phyloP scores from a whole-genome alignment of 305 asterid species.

The Nicotiana rustica region DNA sequence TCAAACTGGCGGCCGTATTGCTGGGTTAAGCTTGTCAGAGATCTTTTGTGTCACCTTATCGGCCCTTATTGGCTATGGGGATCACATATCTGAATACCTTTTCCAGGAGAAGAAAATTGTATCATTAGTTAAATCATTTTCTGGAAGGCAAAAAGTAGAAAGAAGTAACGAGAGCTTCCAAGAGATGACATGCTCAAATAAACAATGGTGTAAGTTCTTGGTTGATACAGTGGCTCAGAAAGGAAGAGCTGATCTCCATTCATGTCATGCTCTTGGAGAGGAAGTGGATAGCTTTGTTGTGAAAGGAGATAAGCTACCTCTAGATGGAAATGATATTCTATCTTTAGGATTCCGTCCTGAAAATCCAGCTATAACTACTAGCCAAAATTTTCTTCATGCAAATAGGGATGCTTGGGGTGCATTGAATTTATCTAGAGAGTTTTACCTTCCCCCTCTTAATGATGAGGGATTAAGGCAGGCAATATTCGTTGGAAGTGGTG shows the following conservation, averaged over 20 bases:
- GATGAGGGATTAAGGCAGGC: conserved; percentile 82
- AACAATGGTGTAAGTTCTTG: conserved; percentile 73
- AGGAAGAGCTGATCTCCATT: conserved; percentile 42
- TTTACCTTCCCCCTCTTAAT: conserved; percentile 80
- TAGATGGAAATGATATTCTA: conserved; percentile 43
- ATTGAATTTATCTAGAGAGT: conserved; percentile 75
- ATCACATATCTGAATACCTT: conserved; percentile 68
- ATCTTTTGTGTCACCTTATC: conserved; percentile 80
- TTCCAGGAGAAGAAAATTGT: conserved; percentile 56
- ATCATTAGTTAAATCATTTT: conserved; percentile 50
- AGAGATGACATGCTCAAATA: conserved; percentile 50
- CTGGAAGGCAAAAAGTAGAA: conserved; percentile 47
- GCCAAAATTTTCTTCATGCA: conserved; percentile 60
- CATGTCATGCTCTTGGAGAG: conserved; percentile 42
- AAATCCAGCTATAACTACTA: conserved; percentile 82
- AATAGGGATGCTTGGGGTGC: conserved; percentile 71
- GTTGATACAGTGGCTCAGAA: conserved; percentile 63
- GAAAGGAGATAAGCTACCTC: conserved; percentile 42
- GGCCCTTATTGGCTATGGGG: conserved; percentile 84
- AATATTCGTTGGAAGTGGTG: conserved; percentile 59
- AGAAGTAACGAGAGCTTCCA: conserved; percentile 39
- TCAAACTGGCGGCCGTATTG: conserved; percentile 50
- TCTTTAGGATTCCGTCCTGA: conserved; percentile 57
- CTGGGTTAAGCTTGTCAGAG: conserved; percentile 90
- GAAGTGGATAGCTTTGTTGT: conserved; percentile 42